Evolutionary conservation across 1,139 yeast genomes (phyloP).

Genomic region (Debaryomyces robertsiae): DNA sequence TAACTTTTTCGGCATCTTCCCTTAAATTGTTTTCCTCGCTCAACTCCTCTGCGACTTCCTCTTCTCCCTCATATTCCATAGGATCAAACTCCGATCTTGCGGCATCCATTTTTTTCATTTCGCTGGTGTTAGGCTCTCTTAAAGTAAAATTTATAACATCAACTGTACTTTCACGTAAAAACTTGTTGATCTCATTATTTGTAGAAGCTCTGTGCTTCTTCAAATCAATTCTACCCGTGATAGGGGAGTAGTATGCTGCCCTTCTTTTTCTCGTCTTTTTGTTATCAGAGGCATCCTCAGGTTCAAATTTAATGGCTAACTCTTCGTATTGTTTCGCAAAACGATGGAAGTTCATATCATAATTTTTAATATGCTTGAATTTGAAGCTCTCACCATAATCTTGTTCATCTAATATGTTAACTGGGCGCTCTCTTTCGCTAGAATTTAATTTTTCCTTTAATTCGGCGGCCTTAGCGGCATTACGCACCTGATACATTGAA

Average conservation of each 20-base stretch:
- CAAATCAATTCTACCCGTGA: slow-evolving; percentile 75
- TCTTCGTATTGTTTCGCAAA: slow-evolving; percentile 50
- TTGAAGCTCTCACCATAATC: slow-evolving; percentile 43
- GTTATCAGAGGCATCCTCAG: slow-evolving; percentile 56
- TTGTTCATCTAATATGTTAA: slow-evolving; percentile 42
- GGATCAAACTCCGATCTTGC: slow-evolving; percentile 75
- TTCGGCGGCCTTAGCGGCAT: slow-evolving; percentile 26
- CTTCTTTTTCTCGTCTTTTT: slow-evolving; percentile 42
- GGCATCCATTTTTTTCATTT: slow-evolving; percentile 67
- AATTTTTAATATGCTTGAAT: slow-evolving; percentile 73
- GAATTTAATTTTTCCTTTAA: slow-evolving; percentile 53
- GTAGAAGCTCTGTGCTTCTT: slow-evolving; percentile 72
- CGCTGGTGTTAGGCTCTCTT: slow-evolving; percentile 74
- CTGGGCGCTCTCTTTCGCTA: slow-evolving; percentile 51
- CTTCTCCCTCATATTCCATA: slow-evolving; percentile 33
- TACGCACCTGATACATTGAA: slow-evolving; percentile 57
- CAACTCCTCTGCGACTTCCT: slow-evolving; percentile 14
- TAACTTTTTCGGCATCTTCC: slow-evolving; percentile 7
- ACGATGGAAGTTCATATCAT: slow-evolving; percentile 68
- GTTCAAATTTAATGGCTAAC: slow-evolving; percentile 45
- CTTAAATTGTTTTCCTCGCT: slow-evolving; percentile 5
- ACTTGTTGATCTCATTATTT: slow-evolving; percentile 51
- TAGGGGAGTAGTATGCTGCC: slow-evolving; percentile 76
- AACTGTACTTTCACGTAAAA: slow-evolving; percentile 51
- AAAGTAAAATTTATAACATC: slow-evolving; percentile 62